Conservation (phyloP, 768 basidiomycete species). For the Hemileccinum impolitum region DNA sequence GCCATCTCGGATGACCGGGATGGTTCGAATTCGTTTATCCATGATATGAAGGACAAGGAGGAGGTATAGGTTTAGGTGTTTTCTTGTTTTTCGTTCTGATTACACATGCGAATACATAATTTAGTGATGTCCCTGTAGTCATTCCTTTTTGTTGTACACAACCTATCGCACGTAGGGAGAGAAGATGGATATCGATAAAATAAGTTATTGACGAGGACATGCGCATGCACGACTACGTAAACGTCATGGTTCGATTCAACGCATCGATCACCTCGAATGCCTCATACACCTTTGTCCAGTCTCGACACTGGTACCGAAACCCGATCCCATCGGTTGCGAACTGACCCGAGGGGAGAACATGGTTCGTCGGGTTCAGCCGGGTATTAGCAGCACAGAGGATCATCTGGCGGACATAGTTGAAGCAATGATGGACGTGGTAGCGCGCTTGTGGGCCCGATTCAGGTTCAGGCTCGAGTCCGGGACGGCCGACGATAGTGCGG, state of each 20-base stretch:
- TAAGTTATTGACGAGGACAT: too few relatives aligned
- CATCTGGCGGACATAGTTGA: slow-evolving; percentile 41
- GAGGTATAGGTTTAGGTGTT: background rate
- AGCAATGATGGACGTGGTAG: slow-evolving; percentile 31
- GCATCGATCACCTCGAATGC: slow-evolving; percentile 19
- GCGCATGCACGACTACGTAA: background rate
- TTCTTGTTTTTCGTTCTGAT: too few relatives aligned
- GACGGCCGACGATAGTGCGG: slow-evolving; percentile 12
- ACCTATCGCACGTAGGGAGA: too few relatives aligned
- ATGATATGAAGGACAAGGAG: slow-evolving; percentile 7
- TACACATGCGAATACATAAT: too few relatives aligned
- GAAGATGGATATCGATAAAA: too few relatives aligned
- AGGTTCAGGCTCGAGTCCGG: background rate
- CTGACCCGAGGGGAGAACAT: slow-evolving; percentile 8
- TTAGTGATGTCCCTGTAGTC: too few relatives aligned
- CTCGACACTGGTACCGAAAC: slow-evolving; percentile 19
- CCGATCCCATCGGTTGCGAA: slow-evolving; percentile 21
- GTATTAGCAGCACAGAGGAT: slow-evolving; percentile 35
- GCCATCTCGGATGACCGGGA: background rate
- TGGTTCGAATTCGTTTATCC: slow-evolving; percentile 11
- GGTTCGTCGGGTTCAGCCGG: slow-evolving; percentile 26
- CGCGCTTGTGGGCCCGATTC: background rate
- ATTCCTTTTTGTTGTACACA: too few relatives aligned
- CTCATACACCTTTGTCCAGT: slow-evolving; percentile 22
- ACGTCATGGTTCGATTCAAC: slow-evolving; percentile 19